Evolutionary conservation across 1,284 basidiomycete species (phyloP), one percentile per base, ranked within the genome.

Genomic region (Ustilago sp.): DNA sequence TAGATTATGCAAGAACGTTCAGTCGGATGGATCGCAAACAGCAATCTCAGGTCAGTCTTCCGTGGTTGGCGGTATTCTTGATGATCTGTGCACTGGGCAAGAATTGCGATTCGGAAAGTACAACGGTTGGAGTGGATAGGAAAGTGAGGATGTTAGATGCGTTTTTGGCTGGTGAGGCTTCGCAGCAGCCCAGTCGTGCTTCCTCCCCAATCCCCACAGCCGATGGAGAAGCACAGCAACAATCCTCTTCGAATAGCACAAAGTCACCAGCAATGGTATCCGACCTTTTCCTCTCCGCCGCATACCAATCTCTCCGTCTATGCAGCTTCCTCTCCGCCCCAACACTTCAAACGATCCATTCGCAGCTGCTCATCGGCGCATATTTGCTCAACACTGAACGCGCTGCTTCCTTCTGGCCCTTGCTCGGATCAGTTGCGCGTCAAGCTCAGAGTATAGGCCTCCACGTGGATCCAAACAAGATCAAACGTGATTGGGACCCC

Each of bases 381-480:
- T 77, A 77, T 35, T 48, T 77, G 58, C 63, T 72, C 57, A 74
- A 77, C 59, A 74, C 75, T 11, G 75, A 77, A 41, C 58, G 75
- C 12, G 62, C 71, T 3, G 61, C 75, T 31, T 70, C 71, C 13
- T 74, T 74, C 59, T 74, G 75, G 75, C 75, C 75, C 2, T 50
- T 77, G 2, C 68, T 77, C 38, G 75, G 75, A 28, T 66, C 62
- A 4, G 71, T 77, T 9, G 68, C 71, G 4, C 52, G 75, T n/a
- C 75, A 77, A 58, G 75, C 75, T 3, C 75, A 77, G 35, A 67
- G 67, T 8, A 77, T 77, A 36, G 75, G 75, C 2, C 59, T 77
- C 1, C 75, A 77, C 47, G 62, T 77, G 9, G 75, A 77, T 19
- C 75, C 75, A 7, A 63, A 63, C 59, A 69, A 65, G 50, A 67